Base-by-base conservation (phyloP, 371 early-diverging fungal genomes). In the Apophysomyces elegans region DNA sequence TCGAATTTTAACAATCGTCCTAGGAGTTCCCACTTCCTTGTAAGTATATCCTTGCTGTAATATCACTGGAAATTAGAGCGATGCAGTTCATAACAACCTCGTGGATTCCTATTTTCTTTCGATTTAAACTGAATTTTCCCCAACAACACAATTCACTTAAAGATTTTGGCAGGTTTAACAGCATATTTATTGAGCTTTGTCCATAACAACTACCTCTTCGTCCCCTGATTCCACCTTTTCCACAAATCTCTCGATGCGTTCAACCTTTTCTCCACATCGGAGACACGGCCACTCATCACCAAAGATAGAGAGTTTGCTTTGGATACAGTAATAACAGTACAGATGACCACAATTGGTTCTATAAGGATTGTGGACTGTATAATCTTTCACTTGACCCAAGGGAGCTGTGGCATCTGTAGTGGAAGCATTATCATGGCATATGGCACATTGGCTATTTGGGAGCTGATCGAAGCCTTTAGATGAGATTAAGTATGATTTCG, bases 311-410 rank as follows among this genome's bases (percentile, higher is more conserved):
- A 95, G 74, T 68, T 90, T 90, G 56, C 88, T 89, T 63, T 88
- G 88, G 56, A 96, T 80, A 73, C 96, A 96, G 61, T 93, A 93
- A 71, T 96, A 96, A 75, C 96, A 96, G 67, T 90, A 95, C 1
- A 79, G 62, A 66, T 95, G 95, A 0, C 91, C 92, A 68, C 96
- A 96, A 62, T 87, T 84, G 2, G 94, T 87, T 44, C 76, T 72
- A 62, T 93, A 93, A 8, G 96, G 91, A 54, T 86, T 88, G 36
- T 90, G 86, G 12, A 92, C 81, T 1, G 76, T 74, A 45, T 70
- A 78, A 21, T 79, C 75, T 57, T 69, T 67, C 0, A 66, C 63
- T 56, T 63, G 69, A 14, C 72, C 76, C 16, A 71, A 58, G 32
- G 77, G 67, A 6, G 68, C 72, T 1, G 81, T 72, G 6, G 77